A percentile compares a stretch with the other conserved stretches of the same genome.
These are phyloP conservation scores for Areca catechu DNA, from an alignment of 176 grass and related monocot species.

Conservation along the genomic window DNA sequence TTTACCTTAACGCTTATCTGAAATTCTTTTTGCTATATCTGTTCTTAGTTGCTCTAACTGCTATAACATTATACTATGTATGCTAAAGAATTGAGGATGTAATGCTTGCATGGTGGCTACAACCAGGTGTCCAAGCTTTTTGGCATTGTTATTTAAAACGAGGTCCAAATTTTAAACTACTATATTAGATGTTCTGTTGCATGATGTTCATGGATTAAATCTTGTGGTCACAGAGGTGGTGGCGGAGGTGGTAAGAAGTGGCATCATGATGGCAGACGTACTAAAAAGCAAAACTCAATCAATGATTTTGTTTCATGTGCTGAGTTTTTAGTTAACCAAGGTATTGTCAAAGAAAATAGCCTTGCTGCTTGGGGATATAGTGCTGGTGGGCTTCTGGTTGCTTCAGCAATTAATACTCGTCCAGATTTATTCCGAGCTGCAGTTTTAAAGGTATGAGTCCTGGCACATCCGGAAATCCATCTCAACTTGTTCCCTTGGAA, in stretches of 20 bases:
- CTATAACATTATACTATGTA: too few species aligned
- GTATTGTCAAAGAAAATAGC: constrained; percentile 68
- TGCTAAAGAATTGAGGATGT: too few species aligned
- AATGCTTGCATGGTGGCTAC: too few species aligned
- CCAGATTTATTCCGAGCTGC: constrained; percentile 76
- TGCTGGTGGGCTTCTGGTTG: constrained; percentile 81
- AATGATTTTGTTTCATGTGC: constrained; percentile 87
- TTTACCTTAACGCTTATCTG: neutral
- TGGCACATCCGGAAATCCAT: neutral
- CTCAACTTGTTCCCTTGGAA: neutral
- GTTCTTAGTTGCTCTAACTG: too few species aligned
- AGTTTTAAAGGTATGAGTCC: constrained; percentile 68
- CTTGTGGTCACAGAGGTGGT: constrained; percentile 55
- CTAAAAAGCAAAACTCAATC: constrained; percentile 70
- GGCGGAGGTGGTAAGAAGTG: constrained; percentile 84
- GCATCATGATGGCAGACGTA: constrained; percentile 61
- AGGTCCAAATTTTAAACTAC: constrained; percentile 8
- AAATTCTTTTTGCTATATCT: too few species aligned
- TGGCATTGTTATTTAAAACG: constrained; percentile 1
- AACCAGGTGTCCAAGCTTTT: too few species aligned
- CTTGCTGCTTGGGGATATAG: constrained; percentile 95
- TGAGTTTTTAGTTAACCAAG: constrained; percentile 88
- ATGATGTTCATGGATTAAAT: too few species aligned
- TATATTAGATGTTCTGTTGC: constrained; percentile 6
- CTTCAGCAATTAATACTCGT: constrained; percentile 76